phyloP scores from a whole-genome alignment of 495 filamentous ascomycete genomes.

The Apodospora peruviana region DNA sequence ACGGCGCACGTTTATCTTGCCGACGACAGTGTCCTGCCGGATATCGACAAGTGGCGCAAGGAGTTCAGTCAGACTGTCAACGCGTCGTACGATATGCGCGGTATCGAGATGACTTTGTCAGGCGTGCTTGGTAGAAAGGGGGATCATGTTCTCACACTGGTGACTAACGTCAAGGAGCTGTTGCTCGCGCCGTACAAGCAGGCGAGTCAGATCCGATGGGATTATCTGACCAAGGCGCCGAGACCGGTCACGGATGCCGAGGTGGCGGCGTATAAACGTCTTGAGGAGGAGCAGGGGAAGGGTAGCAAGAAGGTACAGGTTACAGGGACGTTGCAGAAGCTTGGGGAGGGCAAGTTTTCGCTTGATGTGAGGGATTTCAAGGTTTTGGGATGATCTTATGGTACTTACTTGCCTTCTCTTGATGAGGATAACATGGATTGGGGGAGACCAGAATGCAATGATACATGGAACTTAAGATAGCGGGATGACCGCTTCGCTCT shows the following conservation, averaged over 20 bases:
- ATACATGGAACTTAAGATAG: too few species aligned
- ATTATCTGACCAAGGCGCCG: background rate
- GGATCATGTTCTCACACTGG: background rate
- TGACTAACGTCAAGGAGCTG: background rate
- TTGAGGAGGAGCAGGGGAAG: background rate
- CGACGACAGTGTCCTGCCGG: background rate
- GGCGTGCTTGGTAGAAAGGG: background rate
- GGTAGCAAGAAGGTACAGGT: background rate
- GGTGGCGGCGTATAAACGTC: background rate
- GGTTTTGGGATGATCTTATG: too few species aligned
- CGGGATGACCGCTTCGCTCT: too few species aligned
- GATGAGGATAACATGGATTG: too few species aligned
- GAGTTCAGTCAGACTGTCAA: constrained; percentile 4
- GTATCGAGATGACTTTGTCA: constrained; percentile 2
- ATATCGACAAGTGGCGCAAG: constrained; percentile 2
- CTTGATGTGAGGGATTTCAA: constrained; percentile 1
- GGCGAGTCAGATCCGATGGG: constrained; percentile 5
- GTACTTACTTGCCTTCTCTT: too few species aligned
- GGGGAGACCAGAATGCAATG: too few species aligned
- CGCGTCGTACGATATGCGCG: constrained; percentile 2
- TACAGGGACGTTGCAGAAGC: constrained; percentile 5
- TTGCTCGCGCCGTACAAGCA: background rate
- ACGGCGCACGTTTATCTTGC: constrained; percentile 1
- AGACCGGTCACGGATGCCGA: constrained; percentile 1
- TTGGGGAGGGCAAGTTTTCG: background rate